Evolutionary conservation across 805 yeast genomes (phyloP), one percentile per base, ranked within the genome.

Genomic region (Teunomyces lycoperdinae): DNA sequence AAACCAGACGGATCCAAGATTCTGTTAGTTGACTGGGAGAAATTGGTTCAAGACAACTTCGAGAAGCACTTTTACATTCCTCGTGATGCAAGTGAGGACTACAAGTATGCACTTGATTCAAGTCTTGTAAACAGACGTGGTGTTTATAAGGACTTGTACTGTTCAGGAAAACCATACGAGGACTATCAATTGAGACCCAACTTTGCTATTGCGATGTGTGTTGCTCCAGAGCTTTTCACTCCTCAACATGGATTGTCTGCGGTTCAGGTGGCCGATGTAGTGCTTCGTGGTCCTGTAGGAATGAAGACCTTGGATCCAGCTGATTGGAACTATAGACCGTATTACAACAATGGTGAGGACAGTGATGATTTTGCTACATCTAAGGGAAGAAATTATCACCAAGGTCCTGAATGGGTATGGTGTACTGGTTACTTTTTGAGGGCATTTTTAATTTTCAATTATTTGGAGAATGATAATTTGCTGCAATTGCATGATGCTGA

Each of bases 341-440:
- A 88, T 68, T 92, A 92, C 66, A 73, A 74, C 60, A 94, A 92
- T 63, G 71, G 89, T 42, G 85, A 79, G 35, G 98, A 92, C 59
- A 81, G 80, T 45, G 81, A 77, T 4, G 96, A 92, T 65, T 94
- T 90, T 76, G 89, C 95, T 0, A 90, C 97, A 0, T 77, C 97
- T 2, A 89, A 90, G 67, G 99, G 99, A 28, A 80, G 98, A 58
- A 94, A 94, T 68, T 92, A 92, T 64, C 99, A 92, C 66, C 98
- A 92, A 69, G 99, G 99, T 1, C 99, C 99, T 2, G 99, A 94
- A 63, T 92, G 99, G 99, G 87, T 88, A 30, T 92, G 97, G 97
- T 79, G 83, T 49, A 76, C 78, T 24, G 99, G 99, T 2, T 90
- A 82, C 65, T 92, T 89, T 62, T 68, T 94, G 55, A 79, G 97